phyloP scores from a whole-genome alignment of 208 protist species.

The Trypanosoma theileri region DNA sequence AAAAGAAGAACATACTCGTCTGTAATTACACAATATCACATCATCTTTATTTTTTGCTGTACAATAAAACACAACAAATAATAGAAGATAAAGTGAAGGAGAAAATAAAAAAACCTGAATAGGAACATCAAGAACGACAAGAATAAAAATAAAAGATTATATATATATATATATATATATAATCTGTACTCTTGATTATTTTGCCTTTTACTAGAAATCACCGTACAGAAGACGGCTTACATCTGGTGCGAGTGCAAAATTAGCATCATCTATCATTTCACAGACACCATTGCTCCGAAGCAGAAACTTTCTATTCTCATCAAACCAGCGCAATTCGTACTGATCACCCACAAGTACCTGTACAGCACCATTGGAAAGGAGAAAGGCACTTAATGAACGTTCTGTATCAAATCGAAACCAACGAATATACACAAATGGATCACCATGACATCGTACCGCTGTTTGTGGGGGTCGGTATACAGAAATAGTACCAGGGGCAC shows the following conservation, averaged over 20 bases:
- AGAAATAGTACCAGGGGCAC: constrained; percentile 76
- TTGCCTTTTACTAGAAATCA: constrained; percentile 31
- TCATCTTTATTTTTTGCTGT: background rate
- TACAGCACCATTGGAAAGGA: constrained; percentile 83
- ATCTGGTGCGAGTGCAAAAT: constrained; percentile 53
- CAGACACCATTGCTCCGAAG: constrained; percentile 82
- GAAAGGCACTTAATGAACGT: constrained; percentile 61
- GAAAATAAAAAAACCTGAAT: constrained; percentile 16
- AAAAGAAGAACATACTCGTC: too few species aligned
- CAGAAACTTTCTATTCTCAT: constrained; percentile 78
- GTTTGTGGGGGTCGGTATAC: constrained; percentile 77
- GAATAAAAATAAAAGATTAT: too few species aligned
- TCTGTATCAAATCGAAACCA: constrained; percentile 86
- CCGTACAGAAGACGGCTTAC: constrained; percentile 75
- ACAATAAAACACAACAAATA: constrained; percentile 16
- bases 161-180: background rate
- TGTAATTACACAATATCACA: background rate
- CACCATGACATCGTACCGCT: constrained; percentile 55
- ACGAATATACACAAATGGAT: constrained; percentile 83
- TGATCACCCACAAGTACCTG: constrained; percentile 83
- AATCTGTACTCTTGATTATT: background rate
- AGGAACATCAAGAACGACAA: constrained; percentile 29
- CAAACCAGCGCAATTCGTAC: constrained; percentile 87
- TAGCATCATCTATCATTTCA: constrained; percentile 75
- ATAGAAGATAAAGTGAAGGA: constrained; percentile 4